Conservation (phyloP, 129 eudicot species). For the Arctium lappa region DNA sequence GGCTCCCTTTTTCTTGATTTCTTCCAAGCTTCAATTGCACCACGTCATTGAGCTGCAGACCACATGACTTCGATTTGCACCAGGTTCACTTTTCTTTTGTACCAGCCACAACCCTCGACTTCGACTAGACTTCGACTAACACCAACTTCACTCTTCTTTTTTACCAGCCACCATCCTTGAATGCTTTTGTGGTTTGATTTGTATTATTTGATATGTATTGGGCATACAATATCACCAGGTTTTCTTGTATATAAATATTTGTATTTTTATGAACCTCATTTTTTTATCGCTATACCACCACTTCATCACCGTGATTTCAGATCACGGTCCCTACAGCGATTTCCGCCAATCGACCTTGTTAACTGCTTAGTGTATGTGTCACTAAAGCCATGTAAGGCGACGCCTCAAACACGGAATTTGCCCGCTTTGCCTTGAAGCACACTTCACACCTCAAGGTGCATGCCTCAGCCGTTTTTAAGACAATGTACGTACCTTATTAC, state of each 20-base stretch:
- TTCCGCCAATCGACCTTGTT: neutral
- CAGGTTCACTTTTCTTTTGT: neutral
- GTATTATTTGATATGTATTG: neutral
- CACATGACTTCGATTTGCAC: neutral
- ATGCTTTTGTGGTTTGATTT: neutral
- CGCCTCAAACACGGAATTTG: too few species aligned
- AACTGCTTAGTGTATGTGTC: neutral
- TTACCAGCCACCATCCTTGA: neutral
- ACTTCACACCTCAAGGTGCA: too few species aligned
- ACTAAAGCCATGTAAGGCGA: too few species aligned
- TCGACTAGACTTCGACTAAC: too few species aligned
- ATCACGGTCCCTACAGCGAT: neutral
- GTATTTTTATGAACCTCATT: neutral
- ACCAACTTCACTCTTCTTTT: too few species aligned
- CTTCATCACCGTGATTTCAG: neutral
- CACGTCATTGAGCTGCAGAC: neutral
- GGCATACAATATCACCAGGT: neutral
- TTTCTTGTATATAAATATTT: neutral
- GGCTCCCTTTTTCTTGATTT: neutral
- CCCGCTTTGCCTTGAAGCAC: too few species aligned
- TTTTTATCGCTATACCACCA: neutral
- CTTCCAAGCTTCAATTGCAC: neutral
- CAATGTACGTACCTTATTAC: neutral
- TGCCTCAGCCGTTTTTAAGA: too few species aligned
- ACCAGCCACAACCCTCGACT: neutral